Conservation (phyloP, 305 asterid genomes). For the Andrographis paniculata region DNA sequence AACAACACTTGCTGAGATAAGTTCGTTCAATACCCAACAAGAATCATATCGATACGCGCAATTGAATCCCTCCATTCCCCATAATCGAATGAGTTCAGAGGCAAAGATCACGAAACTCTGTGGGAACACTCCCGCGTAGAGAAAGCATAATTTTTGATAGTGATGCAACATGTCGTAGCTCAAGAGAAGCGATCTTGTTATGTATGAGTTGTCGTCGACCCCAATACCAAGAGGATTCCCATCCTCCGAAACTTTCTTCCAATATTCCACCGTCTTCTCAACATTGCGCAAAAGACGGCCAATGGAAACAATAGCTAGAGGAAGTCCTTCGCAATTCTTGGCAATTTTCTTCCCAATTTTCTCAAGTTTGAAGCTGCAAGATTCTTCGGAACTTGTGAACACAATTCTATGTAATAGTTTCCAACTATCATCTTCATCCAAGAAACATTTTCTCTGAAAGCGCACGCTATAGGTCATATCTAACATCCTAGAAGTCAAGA, state of each 20-base stretch:
- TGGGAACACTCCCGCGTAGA: conserved; percentile 6
- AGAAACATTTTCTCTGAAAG: neutral
- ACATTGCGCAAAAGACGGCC: neutral
- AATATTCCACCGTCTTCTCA: neutral
- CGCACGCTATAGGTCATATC: neutral
- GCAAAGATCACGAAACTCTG: neutral
- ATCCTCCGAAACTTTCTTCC: neutral
- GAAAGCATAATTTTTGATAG: neutral
- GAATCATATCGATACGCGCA: neutral
- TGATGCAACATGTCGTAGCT: conserved; percentile 4
- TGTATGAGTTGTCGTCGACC: neutral
- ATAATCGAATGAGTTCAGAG: neutral
- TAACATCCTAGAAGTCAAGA: neutral
- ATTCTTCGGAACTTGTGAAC: neutral
- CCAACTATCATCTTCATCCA: neutral
- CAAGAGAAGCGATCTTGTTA: neutral
- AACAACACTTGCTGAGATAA: conserved; percentile 9
- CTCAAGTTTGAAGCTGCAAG: neutral
- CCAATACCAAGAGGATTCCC: neutral
- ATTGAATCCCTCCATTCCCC: neutral
- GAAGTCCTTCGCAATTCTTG: conserved; percentile 1
- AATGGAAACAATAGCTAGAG: neutral
- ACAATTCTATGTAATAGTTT: neutral
- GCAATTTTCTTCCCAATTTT: neutral
- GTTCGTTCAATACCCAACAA: conserved; percentile 15